Conservation (phyloP, 352 stramenopile species). For the Globisporangium middletonii region DNA sequence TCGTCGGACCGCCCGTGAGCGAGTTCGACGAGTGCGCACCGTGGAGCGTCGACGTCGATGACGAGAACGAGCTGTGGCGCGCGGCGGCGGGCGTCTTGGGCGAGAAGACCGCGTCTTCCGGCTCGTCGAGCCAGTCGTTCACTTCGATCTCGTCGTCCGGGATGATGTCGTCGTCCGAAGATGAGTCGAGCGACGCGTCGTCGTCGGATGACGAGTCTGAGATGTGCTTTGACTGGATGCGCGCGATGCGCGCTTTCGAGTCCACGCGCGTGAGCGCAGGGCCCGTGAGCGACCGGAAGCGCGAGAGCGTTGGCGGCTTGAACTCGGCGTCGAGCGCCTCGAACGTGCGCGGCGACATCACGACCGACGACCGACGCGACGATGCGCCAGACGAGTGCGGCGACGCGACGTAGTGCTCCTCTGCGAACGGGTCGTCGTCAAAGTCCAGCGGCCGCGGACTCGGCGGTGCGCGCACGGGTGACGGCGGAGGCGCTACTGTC, state of each 20-base stretch:
- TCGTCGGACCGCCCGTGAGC: slow-evolving; percentile 20
- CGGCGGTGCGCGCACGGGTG: background rate
- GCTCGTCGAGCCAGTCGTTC: slow-evolving; percentile 75
- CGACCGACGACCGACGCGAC: slow-evolving; percentile 14
- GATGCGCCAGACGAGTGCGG: slow-evolving; percentile 11
- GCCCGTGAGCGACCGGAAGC: slow-evolving; percentile 9
- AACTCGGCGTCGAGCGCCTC: slow-evolving; percentile 17
- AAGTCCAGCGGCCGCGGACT: slow-evolving; percentile 4
- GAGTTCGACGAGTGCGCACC: slow-evolving; percentile 27
- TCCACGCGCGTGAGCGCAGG: slow-evolving; percentile 8
- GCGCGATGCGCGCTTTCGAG: slow-evolving; percentile 16
- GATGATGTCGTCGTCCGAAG: slow-evolving; percentile 22
- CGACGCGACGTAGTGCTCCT: slow-evolving; percentile 10
- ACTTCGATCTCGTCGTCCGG: slow-evolving; percentile 52
- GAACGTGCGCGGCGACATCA: slow-evolving; percentile 18
- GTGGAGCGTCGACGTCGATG: slow-evolving; percentile 33
- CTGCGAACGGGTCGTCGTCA: slow-evolving; percentile 12
- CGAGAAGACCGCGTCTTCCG: slow-evolving; percentile 51
- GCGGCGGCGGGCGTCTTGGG: slow-evolving; percentile 24
- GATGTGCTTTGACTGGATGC: slow-evolving; percentile 13
- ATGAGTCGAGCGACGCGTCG: slow-evolving; percentile 25
- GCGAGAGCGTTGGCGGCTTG: slow-evolving; percentile 16
- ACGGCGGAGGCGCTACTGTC: background rate
- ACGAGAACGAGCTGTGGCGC: slow-evolving; percentile 48
- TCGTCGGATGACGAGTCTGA: slow-evolving; percentile 35